These are phyloP conservation scores for Coelastrella sp. DNA, from an alignment of 139 green algal species.

Conservation along the genomic window DNA sequence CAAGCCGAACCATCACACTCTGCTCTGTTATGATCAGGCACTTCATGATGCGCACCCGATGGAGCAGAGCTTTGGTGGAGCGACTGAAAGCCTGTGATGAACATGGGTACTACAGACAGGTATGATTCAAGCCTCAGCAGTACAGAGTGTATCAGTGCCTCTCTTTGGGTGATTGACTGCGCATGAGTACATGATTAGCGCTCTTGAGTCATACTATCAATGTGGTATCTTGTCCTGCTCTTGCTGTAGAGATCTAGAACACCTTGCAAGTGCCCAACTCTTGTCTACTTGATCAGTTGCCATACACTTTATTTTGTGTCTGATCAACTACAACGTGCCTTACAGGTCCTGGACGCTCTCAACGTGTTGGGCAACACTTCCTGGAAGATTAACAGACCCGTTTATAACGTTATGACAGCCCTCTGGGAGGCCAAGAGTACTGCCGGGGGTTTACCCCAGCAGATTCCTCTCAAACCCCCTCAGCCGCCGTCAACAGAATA, in stretches of 20 bases:
- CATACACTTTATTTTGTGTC: no score
- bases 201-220: no score
- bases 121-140: no score
- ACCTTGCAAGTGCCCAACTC: no score
- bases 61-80: conserved; percentile 46
- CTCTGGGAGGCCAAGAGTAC: conserved; percentile 23
- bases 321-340: no score
- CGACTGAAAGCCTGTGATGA: conserved; percentile 47
- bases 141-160: no score
- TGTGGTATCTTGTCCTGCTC: no score
- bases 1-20: neutral
- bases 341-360: conserved; percentile 80
- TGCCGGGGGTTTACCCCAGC: conserved; percentile 35
- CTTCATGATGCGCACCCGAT: conserved; percentile 68
- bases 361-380: conserved; percentile 79
- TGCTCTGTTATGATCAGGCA: conserved; percentile 59
- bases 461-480: conserved; percentile 42
- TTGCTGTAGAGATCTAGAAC: no score
- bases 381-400: conserved; percentile 77
- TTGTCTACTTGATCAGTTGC: no score
- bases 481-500: neutral
- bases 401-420: conserved; percentile 65
- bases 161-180: no score
- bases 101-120: neutral
- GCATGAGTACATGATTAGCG: no score